These are phyloP conservation scores for Aspergillus nidulans DNA, from an alignment of 495 filamentous ascomycete species.

Conservation along the genomic window DNA sequence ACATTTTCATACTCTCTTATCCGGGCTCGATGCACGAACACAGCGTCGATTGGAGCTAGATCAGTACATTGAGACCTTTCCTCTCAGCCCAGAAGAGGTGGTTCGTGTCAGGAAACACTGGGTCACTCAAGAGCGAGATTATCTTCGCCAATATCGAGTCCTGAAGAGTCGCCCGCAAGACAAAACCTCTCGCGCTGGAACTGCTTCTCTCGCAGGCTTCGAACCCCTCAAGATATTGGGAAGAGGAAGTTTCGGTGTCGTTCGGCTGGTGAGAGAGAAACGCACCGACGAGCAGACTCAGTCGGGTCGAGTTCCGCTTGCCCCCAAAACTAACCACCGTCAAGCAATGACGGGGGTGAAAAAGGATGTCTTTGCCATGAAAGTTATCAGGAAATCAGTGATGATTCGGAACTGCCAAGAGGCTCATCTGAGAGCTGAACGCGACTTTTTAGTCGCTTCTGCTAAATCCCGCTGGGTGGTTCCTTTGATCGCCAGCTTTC, in stretches of 20 bases:
- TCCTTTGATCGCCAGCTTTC: conserved; percentile 81
- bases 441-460: conserved; percentile 84
- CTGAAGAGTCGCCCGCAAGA: conserved; percentile 57
- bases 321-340: conserved; percentile 21
- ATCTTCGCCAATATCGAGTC: conserved; percentile 69
- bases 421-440: conserved; percentile 83
- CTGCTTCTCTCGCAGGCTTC: conserved; percentile 60
- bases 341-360: conserved; percentile 29
- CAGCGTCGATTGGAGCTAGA: conserved; percentile 67
- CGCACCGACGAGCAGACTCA: background rate
- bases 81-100: conserved; percentile 53
- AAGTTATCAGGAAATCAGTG: conserved; percentile 85
- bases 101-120: conserved; percentile 53
- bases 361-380: conserved; percentile 84
- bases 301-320: conserved; percentile 14
- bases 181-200: conserved; percentile 24
- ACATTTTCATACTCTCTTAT: conserved; percentile 65
- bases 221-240: conserved; percentile 82
- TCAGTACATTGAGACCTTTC: conserved; percentile 47
- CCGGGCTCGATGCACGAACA: conserved; percentile 52
- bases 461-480: conserved; percentile 84
- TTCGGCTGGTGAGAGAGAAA: conserved; percentile 73
- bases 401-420: conserved; percentile 91
- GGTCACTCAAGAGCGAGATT: conserved; percentile 60
- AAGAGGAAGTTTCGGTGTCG: conserved; percentile 91